A percentile compares a stretch with the other conserved stretches of the same genome.
Conservation (phyloP, 805 yeast genomes). For the Ogataea pilisensis region DNA sequence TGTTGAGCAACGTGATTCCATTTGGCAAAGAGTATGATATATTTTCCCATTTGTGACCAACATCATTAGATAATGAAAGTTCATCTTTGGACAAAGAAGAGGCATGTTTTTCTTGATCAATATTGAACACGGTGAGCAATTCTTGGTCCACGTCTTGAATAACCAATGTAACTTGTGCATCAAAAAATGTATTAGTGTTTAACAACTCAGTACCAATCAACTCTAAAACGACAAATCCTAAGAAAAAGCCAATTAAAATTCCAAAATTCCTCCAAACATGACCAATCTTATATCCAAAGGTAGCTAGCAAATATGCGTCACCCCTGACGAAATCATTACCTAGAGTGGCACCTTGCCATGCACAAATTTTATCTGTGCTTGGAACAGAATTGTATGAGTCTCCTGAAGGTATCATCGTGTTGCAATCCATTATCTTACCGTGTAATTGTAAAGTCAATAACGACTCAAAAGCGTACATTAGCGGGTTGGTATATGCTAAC, state of each 20-base stretch:
- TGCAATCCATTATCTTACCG: conserved; percentile 50
- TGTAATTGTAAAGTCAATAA: conserved; percentile 65
- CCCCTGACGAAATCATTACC: conserved; percentile 57
- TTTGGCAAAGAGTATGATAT: conserved; percentile 23
- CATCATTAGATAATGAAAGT: not conserved
- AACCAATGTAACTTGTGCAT: conserved; percentile 4
- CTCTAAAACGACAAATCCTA: conserved; percentile 19
- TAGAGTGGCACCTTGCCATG: conserved; percentile 22
- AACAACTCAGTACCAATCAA: conserved; percentile 20
- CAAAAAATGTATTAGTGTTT: conserved; percentile 5
- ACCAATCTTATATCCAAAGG: conserved; percentile 44
- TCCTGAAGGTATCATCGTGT: conserved; percentile 56
- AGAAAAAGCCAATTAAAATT: conserved; percentile 25
- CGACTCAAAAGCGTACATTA: conserved; percentile 57
- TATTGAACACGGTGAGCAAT: conserved; percentile 5
- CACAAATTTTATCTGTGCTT: conserved; percentile 45
- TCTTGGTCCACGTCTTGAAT: conserved; percentile 3
- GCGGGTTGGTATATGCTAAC: conserved; percentile 56
- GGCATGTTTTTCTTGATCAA: not conserved
- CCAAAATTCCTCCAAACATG: conserved; percentile 37
- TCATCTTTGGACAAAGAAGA: not conserved
- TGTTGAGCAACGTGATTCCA: conserved; percentile 22
- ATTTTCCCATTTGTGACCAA: conserved; percentile 16
- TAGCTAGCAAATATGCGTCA: conserved; percentile 43
- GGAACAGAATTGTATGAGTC: conserved; percentile 38